These are phyloP conservation scores for Sphenostylis stenocarpa DNA, from an alignment of 306 rosid genomes.

Conservation along the genomic window DNA sequence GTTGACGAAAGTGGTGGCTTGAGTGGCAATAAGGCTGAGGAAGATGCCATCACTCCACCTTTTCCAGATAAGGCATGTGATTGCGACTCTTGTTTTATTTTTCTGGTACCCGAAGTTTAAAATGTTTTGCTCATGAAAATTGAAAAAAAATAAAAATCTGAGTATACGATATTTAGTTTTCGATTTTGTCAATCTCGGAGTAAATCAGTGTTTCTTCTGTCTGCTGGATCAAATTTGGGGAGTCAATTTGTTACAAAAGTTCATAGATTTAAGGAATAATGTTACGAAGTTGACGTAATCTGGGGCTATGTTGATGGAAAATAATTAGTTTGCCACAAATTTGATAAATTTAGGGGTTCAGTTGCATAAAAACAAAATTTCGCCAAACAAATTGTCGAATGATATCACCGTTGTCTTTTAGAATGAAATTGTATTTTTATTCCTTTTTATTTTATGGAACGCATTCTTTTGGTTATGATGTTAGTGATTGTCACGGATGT, in stretches of 20 bases:
- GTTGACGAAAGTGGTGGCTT: slow-evolving; percentile 85
- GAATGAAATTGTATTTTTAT: neutral
- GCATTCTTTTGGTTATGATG: neutral
- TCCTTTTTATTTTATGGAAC: neutral
- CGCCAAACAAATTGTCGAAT: neutral
- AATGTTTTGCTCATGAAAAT: neutral
- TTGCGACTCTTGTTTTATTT: neutral
- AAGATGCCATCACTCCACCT: slow-evolving; percentile 74
- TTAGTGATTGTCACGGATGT: neutral
- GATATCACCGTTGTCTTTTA: neutral
- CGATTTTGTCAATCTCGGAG: neutral
- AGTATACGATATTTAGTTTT: neutral
- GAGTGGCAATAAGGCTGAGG: slow-evolving; percentile 88
- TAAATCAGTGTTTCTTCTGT: neutral
- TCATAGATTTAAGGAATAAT: neutral
- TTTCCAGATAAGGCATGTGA: slow-evolving; percentile 75
- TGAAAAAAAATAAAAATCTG: neutral
- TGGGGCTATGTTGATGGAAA: neutral
- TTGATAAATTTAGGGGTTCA: neutral
- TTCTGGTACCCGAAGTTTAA: neutral
- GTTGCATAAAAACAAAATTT: neutral
- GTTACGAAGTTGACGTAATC: neutral
- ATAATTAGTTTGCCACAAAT: neutral
- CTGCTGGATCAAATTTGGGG: neutral
- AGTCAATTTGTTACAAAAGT: neutral